A percentile compares a stretch with the other conserved stretches of the same genome.
These are phyloP conservation scores for Xylariomycetidae sp. DNA, from an alignment of 2,329 filamentous ascomycete genomes.

Conservation along the genomic window DNA sequence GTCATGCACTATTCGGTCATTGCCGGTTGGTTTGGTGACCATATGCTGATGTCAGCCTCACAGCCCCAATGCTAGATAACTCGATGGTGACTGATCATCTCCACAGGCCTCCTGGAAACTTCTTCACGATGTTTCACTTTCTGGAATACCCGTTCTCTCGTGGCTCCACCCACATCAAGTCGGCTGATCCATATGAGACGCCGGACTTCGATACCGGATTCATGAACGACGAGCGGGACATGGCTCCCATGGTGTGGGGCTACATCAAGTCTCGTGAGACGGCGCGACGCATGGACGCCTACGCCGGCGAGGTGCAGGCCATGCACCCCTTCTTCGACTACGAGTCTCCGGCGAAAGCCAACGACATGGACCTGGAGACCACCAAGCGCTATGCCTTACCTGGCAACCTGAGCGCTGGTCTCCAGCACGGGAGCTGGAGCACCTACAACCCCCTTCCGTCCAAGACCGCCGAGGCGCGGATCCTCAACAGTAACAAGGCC, in stretches of 20 bases:
- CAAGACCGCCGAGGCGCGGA: slow-evolving; percentile 37
- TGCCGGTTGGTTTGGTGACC: slow-evolving; percentile 59
- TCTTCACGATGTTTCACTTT: slow-evolving; percentile 83
- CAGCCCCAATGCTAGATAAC: neutral
- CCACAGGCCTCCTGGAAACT: slow-evolving; percentile 68
- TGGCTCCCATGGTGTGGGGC: slow-evolving; percentile 80
- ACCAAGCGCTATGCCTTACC: slow-evolving; percentile 73
- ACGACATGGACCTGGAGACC: slow-evolving; percentile 70
- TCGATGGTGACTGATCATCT: slow-evolving; percentile 34
- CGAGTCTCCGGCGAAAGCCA: slow-evolving; percentile 63
- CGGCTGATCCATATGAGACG: slow-evolving; percentile 66
- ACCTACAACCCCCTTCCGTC: slow-evolving; percentile 51
- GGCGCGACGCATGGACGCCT: slow-evolving; percentile 71
- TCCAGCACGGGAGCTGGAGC: slow-evolving; percentile 71
- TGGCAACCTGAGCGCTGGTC: slow-evolving; percentile 65
- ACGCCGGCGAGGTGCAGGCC: slow-evolving; percentile 65
- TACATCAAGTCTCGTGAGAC: slow-evolving; percentile 82
- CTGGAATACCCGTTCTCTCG: slow-evolving; percentile 73
- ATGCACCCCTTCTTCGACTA: slow-evolving; percentile 71
- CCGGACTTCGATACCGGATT: slow-evolving; percentile 79
- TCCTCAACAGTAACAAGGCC: slow-evolving; percentile 61
- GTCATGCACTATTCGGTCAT: slow-evolving; percentile 84
- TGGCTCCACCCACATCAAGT: slow-evolving; percentile 65
- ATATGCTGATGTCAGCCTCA: slow-evolving; percentile 49
- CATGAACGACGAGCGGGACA: slow-evolving; percentile 82